Evolutionary conservation across 2,329 filamentous ascomycete species (phyloP), one percentile per base, ranked within the genome.

Genomic region (Fusarium proliferatum): DNA sequence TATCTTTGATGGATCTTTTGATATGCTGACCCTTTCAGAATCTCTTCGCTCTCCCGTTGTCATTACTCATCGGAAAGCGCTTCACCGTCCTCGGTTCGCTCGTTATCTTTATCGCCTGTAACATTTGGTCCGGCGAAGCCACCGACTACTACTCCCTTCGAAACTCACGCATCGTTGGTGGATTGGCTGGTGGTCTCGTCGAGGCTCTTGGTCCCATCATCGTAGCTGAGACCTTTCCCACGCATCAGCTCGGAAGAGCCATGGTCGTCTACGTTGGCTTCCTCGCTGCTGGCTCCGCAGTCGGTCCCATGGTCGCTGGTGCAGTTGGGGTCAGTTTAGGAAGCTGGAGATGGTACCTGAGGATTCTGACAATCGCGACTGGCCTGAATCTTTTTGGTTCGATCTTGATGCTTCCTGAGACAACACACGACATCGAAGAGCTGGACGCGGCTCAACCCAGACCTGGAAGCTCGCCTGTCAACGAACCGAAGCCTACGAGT

Each of bases 321-420:
- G 49, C 49, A 4, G 43, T 66, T 16, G 61, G 61, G 11, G 33
- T 33, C 4, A 38, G 38, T 3, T 10, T 66, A n/a, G 23, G 21
- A 5, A 66, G 61, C 10, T 66, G 64, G 64, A 23, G 64, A 9
- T 66, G 64, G 64, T 66, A 65, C 7, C n/a, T 66, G 5, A 65
- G 64, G 10, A 65, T 66, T 17, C 15, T 66, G 1, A 43, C 61
- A 4, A 33, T 58, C 2, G 10, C n/a, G 9, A 38, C 19, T 1
- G 49, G 61, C 1, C n/a, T 49, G 3, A 66, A 65, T 2, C 19
- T 65, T 2, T 1, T 65, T 15, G n/a, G 28, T 3, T 58, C 64
- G 0, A 43, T 65, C 2, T 19, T 66, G 11, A 66, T 66, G 64
- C 43, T 66, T 9, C 61, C 64, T 21, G 61, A 66, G 49, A 66